A percentile compares a stretch with the other conserved stretches of the same genome.
Evolutionary conservation across 768 basidiomycete genomes (phyloP).

Genomic region (Pleurotus cornucopiae): DNA sequence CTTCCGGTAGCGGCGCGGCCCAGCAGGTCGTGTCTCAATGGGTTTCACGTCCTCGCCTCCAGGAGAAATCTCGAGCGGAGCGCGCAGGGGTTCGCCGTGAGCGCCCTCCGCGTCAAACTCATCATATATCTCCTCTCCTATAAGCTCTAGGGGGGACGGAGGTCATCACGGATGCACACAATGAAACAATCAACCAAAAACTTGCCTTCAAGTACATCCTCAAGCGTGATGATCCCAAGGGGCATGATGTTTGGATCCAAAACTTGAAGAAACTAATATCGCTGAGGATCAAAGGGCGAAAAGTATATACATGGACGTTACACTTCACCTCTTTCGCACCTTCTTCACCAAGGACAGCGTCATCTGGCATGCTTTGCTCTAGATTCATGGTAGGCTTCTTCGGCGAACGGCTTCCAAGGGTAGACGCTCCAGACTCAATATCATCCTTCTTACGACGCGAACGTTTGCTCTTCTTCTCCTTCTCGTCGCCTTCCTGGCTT

Average conservation of each 20-base stretch:
- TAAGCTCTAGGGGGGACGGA: slow-evolving; percentile 53
- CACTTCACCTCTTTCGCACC: slow-evolving; percentile 64
- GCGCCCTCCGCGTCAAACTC: slow-evolving; percentile 82
- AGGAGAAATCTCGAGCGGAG: slow-evolving; percentile 30
- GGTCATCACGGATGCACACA: neutral
- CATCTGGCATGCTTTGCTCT: slow-evolving; percentile 87
- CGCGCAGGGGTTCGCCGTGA: slow-evolving; percentile 42
- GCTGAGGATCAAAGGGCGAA: slow-evolving; percentile 1
- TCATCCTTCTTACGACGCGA: slow-evolving; percentile 6
- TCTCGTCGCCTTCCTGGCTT: slow-evolving; percentile 29
- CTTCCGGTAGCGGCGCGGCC: slow-evolving; percentile 19
- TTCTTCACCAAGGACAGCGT: slow-evolving; percentile 75
- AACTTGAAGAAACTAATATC: slow-evolving; percentile 67
- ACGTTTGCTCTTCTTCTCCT: slow-evolving; percentile 1
- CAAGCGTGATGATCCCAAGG: slow-evolving; percentile 88
- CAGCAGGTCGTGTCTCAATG: slow-evolving; percentile 12
- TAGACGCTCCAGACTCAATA: neutral
- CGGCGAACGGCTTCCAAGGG: slow-evolving; percentile 17
- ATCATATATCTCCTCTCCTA: slow-evolving; percentile 91
- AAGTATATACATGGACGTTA: neutral
- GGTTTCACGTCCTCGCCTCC: slow-evolving; percentile 8
- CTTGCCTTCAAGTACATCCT: slow-evolving; percentile 86
- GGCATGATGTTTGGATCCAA: slow-evolving; percentile 82
- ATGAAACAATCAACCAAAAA: neutral
- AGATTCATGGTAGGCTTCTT: slow-evolving; percentile 23